phyloP scores from a whole-genome alignment of 2,329 filamentous ascomycete genomes.

The Pezizomycotina sp. region DNA sequence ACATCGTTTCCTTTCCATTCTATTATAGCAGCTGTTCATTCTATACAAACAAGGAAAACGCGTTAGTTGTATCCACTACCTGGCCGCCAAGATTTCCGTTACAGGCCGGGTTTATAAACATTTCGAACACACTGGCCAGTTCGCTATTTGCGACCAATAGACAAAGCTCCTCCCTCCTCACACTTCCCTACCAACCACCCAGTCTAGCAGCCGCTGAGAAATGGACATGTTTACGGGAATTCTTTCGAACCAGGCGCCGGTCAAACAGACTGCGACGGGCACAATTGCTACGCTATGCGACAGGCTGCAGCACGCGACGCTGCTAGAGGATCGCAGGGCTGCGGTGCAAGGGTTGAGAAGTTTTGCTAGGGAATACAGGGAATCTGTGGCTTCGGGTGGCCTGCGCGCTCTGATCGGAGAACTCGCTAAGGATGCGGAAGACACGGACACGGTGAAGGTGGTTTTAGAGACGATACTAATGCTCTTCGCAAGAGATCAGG shows the following conservation, averaged over 20 bases:
- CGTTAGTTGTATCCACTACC: too few species aligned
- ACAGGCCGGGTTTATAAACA: too few species aligned
- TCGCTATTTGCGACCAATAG: too few species aligned
- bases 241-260: conserved; percentile 58
- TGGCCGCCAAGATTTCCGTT: too few species aligned
- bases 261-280: conserved; percentile 88
- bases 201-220: conserved; percentile 11
- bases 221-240: conserved; percentile 31
- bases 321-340: conserved; percentile 84
- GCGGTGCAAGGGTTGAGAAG: conserved; percentile 85
- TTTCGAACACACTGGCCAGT: too few species aligned
- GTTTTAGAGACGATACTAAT: conserved; percentile 88
- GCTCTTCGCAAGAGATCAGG: conserved; percentile 59
- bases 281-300: conserved; percentile 82
- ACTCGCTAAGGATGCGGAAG: conserved; percentile 72
- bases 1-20: too few species aligned
- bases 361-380: conserved; percentile 91
- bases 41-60: too few species aligned
- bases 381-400: conserved; percentile 87
- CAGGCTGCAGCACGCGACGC: conserved; percentile 70
- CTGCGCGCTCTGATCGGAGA: conserved; percentile 73
- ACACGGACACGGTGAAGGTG: conserved; percentile 90
- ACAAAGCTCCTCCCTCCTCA: too few species aligned
- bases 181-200: too few species aligned
- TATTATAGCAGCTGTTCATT: too few species aligned